Percentiles rank a stretch among this genome's conserved stretches.
phyloP scores from a whole-genome alignment of 1,284 basidiomycete genomes.

The Leccinum olivaceoglutinosum region DNA sequence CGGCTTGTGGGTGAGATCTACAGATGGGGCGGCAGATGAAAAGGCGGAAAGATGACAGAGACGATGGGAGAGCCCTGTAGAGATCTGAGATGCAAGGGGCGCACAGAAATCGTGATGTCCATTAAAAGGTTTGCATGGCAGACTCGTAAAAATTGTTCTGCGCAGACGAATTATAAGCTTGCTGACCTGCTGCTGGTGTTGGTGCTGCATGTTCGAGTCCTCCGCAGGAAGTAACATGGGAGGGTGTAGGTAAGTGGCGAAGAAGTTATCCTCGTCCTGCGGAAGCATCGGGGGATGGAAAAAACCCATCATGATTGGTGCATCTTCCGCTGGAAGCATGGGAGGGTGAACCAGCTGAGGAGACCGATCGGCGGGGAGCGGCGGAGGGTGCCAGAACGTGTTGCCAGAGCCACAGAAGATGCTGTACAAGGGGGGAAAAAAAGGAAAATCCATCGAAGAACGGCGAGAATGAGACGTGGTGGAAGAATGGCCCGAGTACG shows the following conservation, averaged over 20 bases:
- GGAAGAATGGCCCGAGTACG: no score
- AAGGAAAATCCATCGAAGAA: no score
- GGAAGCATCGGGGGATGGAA: constrained; percentile 46
- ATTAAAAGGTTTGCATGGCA: constrained; percentile 26
- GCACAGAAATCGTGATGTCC: constrained; percentile 7
- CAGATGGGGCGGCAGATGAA: constrained; percentile 6
- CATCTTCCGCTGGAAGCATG: constrained; percentile 28
- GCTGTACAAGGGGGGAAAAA: no score
- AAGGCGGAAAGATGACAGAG: neutral
- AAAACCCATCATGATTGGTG: constrained; percentile 40
- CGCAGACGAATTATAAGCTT: constrained; percentile 17
- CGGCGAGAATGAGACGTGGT: no score
- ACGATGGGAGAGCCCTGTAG: constrained; percentile 3
- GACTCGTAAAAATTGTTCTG: constrained; percentile 27
- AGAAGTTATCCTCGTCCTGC: constrained; percentile 48
- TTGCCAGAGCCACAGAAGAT: no score
- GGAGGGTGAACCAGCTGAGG: no score
- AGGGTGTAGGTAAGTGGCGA: constrained; percentile 52
- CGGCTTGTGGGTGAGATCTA: constrained; percentile 17
- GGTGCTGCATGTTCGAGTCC: constrained; percentile 27
- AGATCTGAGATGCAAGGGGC: constrained; percentile 9
- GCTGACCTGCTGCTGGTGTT: constrained; percentile 35
- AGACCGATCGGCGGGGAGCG: no score
- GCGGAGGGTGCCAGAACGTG: no score
- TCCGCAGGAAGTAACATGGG: constrained; percentile 46